These are phyloP conservation scores for Tetrahymena thermophila DNA, from an alignment of 73 alveolate genomes.

Conservation along the genomic window DNA sequence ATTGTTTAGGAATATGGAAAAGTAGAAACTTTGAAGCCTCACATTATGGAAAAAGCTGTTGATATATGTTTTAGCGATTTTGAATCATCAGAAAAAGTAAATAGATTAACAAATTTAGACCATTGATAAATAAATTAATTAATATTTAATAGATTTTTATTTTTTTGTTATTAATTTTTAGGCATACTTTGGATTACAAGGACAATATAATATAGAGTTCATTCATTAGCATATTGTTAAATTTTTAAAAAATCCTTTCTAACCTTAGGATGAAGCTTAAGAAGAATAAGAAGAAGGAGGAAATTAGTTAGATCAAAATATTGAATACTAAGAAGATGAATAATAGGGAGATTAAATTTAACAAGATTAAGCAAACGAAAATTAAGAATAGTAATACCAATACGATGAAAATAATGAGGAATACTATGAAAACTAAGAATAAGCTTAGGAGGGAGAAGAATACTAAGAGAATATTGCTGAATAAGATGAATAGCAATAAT, in stretches of 20 bases:
- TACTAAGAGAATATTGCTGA: background rate
- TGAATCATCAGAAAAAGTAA: background rate
- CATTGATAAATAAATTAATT: background rate
- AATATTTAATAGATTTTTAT: background rate
- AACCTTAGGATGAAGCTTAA: background rate
- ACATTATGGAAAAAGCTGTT: background rate
- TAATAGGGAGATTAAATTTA: background rate
- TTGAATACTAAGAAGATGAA: background rate
- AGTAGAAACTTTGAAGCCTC: background rate
- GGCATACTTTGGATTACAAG: background rate
- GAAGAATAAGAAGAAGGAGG: background rate
- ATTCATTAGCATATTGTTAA: background rate
- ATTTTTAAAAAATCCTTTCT: background rate
- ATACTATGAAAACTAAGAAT: background rate
- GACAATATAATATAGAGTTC: background rate
- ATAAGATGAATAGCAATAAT: background rate
- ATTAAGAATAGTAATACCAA: background rate
- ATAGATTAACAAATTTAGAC: background rate
- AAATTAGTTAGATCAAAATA: background rate
- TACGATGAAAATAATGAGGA: background rate
- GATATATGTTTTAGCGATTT: background rate
- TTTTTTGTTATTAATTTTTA: background rate
- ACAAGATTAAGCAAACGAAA: background rate
- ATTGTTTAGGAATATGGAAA: background rate
- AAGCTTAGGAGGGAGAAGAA: background rate